A percentile compares a stretch with the other conserved stretches of the same genome.
These are phyloP conservation scores for Ceratocystiopsis brevicomis DNA, from an alignment of 2,329 filamentous ascomycete species.

Conservation along the genomic window DNA sequence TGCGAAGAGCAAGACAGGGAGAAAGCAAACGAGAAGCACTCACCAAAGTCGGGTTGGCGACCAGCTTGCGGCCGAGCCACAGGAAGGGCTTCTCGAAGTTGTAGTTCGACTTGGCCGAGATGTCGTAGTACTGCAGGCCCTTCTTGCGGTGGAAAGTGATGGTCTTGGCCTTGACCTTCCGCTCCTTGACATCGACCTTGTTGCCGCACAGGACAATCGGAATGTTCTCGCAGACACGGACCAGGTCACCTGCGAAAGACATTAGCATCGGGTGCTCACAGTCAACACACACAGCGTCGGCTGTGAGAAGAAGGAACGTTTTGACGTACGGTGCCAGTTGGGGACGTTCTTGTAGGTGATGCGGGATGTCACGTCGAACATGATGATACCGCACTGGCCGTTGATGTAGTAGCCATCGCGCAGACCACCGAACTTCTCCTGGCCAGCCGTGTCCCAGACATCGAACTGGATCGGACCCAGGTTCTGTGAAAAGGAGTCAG, in stretches of 20 bases:
- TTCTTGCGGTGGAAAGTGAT: conserved; percentile 99
- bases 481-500: conserved; percentile 49
- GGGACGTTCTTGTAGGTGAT: conserved; percentile 99
- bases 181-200: conserved; percentile 99
- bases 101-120: conserved; percentile 99
- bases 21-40: conserved; percentile 16
- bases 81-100: conserved; percentile 99
- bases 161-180: conserved; percentile 99
- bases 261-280: too few species aligned
- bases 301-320: neutral
- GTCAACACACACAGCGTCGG: too few species aligned
- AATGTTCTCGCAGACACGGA: conserved; percentile 98
- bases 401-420: conserved; percentile 99
- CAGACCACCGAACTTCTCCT: conserved; percentile 99
- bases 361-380: conserved; percentile 98
- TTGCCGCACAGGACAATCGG: conserved; percentile 96
- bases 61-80: conserved; percentile 95
- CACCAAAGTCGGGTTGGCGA: conserved; percentile 77
- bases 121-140: conserved; percentile 99
- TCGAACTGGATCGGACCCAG: conserved; percentile 94
- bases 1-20: conserved; percentile 8
- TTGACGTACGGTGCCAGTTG: conserved; percentile 94
- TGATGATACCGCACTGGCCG: conserved; percentile 99
- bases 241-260: conserved; percentile 57
- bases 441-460: conserved; percentile 96